A percentile compares a stretch with the other conserved stretches of the same genome.
phyloP scores from a whole-genome alignment of 805 yeast species.

The Kodamaea neixiangensis region DNA sequence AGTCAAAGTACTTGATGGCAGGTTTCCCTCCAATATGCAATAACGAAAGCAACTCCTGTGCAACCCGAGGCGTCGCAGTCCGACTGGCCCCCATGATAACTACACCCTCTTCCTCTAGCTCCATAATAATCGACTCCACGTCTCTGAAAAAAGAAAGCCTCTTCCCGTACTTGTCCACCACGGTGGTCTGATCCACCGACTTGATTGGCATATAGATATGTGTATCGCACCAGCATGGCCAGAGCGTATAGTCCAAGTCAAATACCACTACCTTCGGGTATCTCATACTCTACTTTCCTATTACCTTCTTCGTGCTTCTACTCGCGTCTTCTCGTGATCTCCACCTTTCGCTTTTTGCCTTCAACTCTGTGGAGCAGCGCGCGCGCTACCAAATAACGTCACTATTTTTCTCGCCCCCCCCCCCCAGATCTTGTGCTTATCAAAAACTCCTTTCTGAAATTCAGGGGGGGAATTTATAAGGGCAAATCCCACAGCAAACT shows the following conservation, averaged over 20 bases:
- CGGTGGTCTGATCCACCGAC: slow-evolving; percentile 25
- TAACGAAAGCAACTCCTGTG: slow-evolving; percentile 57
- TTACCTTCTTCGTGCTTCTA: background rate
- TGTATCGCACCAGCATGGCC: slow-evolving; percentile 87
- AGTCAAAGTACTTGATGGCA: slow-evolving; percentile 53
- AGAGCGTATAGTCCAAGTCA: slow-evolving; percentile 73
- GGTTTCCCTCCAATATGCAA: slow-evolving; percentile 57
- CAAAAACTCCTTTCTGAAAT: slow-evolving; percentile 7
- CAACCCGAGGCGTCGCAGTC: slow-evolving; percentile 79
- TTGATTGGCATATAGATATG: slow-evolving; percentile 57
- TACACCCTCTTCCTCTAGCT: slow-evolving; percentile 49
- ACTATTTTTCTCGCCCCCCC: background rate
- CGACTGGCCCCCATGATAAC: slow-evolving; percentile 72
- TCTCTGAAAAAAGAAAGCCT: slow-evolving; percentile 63
- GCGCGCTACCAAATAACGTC: slow-evolving; percentile 2
- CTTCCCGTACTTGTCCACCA: slow-evolving; percentile 57
- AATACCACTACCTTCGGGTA: slow-evolving; percentile 59
- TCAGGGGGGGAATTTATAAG: slow-evolving; percentile 9
- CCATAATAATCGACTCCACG: slow-evolving; percentile 62
- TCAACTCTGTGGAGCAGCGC: background rate
- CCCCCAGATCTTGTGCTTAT: slow-evolving; percentile 5
- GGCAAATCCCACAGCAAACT: slow-evolving; percentile 7
- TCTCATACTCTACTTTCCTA: slow-evolving; percentile 1
- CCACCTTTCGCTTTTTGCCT: background rate
- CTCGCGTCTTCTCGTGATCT: background rate